Conservation (phyloP, 192 early-diverging fungal species). For the Mortierella antarctica region DNA sequence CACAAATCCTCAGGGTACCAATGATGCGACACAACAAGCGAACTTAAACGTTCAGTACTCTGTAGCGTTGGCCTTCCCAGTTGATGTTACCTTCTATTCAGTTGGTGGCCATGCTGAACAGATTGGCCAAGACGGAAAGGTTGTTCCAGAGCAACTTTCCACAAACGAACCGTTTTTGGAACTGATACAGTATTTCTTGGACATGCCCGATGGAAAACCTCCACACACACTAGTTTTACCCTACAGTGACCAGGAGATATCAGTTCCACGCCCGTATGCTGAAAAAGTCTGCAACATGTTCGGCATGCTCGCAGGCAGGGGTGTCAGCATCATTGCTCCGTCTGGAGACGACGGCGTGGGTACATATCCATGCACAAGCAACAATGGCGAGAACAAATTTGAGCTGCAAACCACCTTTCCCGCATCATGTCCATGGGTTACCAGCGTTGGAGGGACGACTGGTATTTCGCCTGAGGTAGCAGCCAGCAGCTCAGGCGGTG, state of each 20-base stretch:
- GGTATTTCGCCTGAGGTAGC: slow-evolving; percentile 2
- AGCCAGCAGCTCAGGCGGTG: slow-evolving; percentile 12
- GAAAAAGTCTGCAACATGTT: slow-evolving; percentile 5
- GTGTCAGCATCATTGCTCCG: slow-evolving; percentile 5
- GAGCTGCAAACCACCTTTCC: slow-evolving; percentile 1
- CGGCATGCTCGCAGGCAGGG: neutral
- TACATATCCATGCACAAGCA: slow-evolving; percentile 1
- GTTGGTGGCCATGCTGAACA: neutral
- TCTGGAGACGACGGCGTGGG: slow-evolving; percentile 13
- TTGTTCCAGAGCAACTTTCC: too few species aligned
- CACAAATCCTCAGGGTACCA: neutral
- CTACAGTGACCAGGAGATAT: neutral
- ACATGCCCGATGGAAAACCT: neutral
- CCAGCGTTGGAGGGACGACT: slow-evolving; percentile 10
- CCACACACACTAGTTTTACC: neutral
- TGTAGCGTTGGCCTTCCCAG: neutral
- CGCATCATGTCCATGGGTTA: slow-evolving; percentile 18
- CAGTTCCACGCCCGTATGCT: neutral
- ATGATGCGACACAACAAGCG: neutral
- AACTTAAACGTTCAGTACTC: slow-evolving; percentile 8
- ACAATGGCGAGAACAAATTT: neutral
- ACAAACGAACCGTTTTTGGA: slow-evolving; percentile 4
- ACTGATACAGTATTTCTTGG: neutral
- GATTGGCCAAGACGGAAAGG: too few species aligned
- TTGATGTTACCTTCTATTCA: neutral